These are phyloP conservation scores for Catharanthus roseus DNA, from an alignment of 257 asterid species.

Conservation along the genomic window DNA sequence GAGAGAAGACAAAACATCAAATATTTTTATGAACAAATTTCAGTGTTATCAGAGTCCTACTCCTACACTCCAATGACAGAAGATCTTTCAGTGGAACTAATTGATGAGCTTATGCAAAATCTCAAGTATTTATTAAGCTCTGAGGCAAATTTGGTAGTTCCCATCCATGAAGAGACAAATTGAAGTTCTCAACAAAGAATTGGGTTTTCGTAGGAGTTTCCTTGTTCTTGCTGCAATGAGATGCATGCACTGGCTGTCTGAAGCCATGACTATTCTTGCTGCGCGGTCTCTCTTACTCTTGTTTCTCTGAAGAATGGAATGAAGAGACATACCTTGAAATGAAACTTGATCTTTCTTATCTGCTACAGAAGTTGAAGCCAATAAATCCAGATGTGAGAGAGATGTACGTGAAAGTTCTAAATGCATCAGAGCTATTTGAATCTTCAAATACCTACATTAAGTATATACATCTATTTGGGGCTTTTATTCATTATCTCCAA, in stretches of 20 bases:
- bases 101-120: neutral
- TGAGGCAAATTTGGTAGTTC: neutral
- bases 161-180: neutral
- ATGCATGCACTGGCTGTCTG: neutral
- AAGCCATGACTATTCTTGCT: neutral
- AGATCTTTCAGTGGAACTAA: neutral
- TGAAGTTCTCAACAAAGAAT: neutral
- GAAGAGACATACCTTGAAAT: neutral
- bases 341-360: neutral
- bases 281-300: constrained; percentile 6
- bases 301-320: neutral
- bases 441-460: neutral
- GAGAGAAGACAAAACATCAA: neutral
- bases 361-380: neutral
- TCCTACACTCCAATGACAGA: neutral
- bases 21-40: neutral
- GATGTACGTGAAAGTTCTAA: neutral
- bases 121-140: neutral
- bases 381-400: neutral
- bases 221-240: neutral
- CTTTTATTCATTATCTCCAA: neutral
- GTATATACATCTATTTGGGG: neutral
- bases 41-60: neutral
- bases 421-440: neutral
- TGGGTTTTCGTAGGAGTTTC: neutral